phyloP scores from a whole-genome alignment of 352 stramenopile genomes.

The Globisporangium heterothallicum region DNA sequence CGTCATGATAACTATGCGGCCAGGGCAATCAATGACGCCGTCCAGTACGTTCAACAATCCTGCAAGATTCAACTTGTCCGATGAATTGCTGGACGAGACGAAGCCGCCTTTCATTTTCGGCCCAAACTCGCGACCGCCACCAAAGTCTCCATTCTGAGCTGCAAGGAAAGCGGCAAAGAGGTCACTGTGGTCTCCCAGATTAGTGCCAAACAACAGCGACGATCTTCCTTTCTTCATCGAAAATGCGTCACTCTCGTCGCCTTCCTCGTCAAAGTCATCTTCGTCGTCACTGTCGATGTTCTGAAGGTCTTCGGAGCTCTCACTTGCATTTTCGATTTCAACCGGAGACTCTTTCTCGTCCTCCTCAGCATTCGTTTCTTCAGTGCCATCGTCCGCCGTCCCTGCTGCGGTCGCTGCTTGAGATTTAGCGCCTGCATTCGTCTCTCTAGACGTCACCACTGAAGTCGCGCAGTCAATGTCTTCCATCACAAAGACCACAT shows the following conservation, averaged over 20 bases:
- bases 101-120: constrained; percentile 7
- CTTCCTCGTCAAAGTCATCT: background rate
- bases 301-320: constrained; percentile 1
- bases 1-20: constrained; percentile 91
- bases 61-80: constrained; percentile 73
- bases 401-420: background rate
- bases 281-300: background rate
- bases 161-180: constrained; percentile 1
- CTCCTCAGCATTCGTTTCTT: constrained; percentile 22
- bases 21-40: constrained; percentile 85
- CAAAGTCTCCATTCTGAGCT: constrained; percentile 2
- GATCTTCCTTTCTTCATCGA: constrained; percentile 1
- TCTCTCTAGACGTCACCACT: constrained; percentile 50
- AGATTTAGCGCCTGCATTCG: constrained; percentile 3
- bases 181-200: background rate
- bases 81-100: constrained; percentile 18
- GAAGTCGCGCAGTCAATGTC: constrained; percentile 82
- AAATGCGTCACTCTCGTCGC: too few relatives aligned
- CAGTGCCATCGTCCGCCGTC: background rate
- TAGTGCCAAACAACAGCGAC: background rate
- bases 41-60: constrained; percentile 90
- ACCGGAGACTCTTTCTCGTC: constrained; percentile 18
- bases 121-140: background rate
- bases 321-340: constrained; percentile 10
- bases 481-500: constrained; percentile 91